Evolutionary conservation across 1,139 yeast species (phyloP).

Genomic region (Geotrichum histeridarum): DNA sequence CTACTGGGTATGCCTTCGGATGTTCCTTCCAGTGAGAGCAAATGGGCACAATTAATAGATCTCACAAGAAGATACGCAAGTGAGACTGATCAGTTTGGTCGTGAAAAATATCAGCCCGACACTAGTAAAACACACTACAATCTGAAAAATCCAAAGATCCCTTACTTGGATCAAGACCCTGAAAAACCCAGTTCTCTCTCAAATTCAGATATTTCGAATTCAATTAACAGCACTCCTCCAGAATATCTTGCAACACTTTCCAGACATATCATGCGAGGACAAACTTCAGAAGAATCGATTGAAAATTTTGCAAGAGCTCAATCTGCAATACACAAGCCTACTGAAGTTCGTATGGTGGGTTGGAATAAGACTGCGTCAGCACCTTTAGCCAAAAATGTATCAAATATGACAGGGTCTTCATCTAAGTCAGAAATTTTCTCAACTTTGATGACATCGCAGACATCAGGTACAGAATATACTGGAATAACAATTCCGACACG

Average conservation of each 20-base stretch:
- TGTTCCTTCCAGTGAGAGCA: constrained; percentile 6
- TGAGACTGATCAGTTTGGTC: background rate
- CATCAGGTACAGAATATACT: background rate
- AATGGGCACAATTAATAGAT: constrained; percentile 15
- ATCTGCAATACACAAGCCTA: background rate
- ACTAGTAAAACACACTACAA: background rate
- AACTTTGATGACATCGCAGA: background rate
- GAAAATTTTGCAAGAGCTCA: background rate
- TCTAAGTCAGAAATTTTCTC: background rate
- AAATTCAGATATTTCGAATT: constrained; percentile 8
- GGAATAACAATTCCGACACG: background rate
- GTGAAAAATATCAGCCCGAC: too few relatives aligned
- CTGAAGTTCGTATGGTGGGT: background rate
- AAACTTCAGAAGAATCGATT: constrained; percentile 1
- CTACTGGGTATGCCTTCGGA: constrained; percentile 14
- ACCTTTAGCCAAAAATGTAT: background rate
- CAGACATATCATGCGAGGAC: background rate
- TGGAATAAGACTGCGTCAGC: background rate
- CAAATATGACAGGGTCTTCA: too few relatives aligned
- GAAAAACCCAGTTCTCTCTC: background rate
- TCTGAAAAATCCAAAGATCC: background rate
- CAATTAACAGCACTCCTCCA: constrained; percentile 13
- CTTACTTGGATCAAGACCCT: background rate
- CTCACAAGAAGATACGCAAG: constrained; percentile 14
- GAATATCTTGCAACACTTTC: constrained; percentile 11